Evolutionary conservation across 1,139 yeast species (phyloP).

Genomic region (Petasospora fabianii): DNA sequence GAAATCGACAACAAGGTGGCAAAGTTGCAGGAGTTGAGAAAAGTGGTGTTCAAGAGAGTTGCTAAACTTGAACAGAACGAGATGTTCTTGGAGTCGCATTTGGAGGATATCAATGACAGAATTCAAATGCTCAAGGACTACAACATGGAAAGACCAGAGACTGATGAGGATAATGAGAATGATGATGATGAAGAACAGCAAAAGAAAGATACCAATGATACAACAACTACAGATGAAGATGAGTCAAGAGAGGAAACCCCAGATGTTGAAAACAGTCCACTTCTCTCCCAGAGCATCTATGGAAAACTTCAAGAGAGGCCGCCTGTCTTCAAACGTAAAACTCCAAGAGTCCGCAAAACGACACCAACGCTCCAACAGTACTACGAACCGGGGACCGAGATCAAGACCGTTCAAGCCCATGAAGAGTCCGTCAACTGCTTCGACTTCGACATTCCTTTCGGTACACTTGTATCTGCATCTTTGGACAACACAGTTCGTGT

Average conservation of each 20-base stretch:
- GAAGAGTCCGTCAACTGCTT: slow-evolving; percentile 47
- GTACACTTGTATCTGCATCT: slow-evolving; percentile 72
- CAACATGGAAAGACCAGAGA: slow-evolving; percentile 28
- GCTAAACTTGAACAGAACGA: slow-evolving; percentile 59
- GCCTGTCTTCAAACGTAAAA: slow-evolving; percentile 28
- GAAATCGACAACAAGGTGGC: slow-evolving; percentile 58
- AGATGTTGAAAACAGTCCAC: slow-evolving; percentile 18
- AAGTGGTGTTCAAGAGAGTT: slow-evolving; percentile 51
- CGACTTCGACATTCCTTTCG: slow-evolving; percentile 69
- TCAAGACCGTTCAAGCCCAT: slow-evolving; percentile 51
- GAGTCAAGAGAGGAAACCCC: slow-evolving; percentile 11
- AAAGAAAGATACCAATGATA: neutral
- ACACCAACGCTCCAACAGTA: slow-evolving; percentile 60
- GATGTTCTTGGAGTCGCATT: slow-evolving; percentile 44
- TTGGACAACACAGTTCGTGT: slow-evolving; percentile 78
- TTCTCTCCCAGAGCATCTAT: slow-evolving; percentile 37
- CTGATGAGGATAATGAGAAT: slow-evolving; percentile 17
- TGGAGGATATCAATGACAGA: slow-evolving; percentile 40
- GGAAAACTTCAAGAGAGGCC: slow-evolving; percentile 34
- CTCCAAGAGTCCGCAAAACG: slow-evolving; percentile 40
- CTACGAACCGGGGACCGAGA: slow-evolving; percentile 54
- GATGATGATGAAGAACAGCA: slow-evolving; percentile 16
- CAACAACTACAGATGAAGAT: slow-evolving; percentile 4
- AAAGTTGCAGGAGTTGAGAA: slow-evolving; percentile 46
- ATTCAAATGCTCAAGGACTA: slow-evolving; percentile 34